Evolutionary conservation across 352 stramenopile species (phyloP), one percentile per base, ranked within the genome.

Genomic region (Elongisporangium anandrum): DNA sequence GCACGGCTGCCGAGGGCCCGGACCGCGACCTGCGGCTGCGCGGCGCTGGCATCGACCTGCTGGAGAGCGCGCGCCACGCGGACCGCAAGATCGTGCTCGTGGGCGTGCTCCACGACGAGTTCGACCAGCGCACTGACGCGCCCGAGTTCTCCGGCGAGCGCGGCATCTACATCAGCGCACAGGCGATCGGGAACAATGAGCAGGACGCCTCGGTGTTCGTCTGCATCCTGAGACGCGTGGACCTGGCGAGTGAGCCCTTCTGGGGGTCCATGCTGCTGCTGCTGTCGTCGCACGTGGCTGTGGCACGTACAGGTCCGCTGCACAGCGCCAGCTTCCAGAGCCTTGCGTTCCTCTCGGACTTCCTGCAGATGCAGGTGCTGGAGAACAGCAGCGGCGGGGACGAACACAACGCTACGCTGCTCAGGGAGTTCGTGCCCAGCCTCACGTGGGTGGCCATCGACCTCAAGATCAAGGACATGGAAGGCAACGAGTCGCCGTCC

Each of bases 391-490:
- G 22, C 21, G 68, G 63, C 20, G 60, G 38, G 1, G 54, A 24
- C 15, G 66, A 83, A 9, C 56, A 59, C 52, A 87, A 90, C 54
- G 29, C 67, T 9, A 29, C 39, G 58, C 56, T 90, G 59, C 62
- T 89, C 45, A 71, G 73, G 57, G 75, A 75, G n/a, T 55, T 92
- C 23, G 59, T 75, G 52, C 81, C 81, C 19, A 65, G 56, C 39
- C 70, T 89, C 49, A 90, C 81, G 50, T 92, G 81, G 81, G 77
- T 70, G 10, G 81, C 81, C 1, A 56, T 92, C 53, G 81, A 90
- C 59, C 75, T 92, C 56, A 90, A 92, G 66, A 73, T 87, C 56
- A 90, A 92, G 64, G 79, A 92, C 58, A 87, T 92, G 79, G 66
- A 81, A 54, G 81, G 81, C 52, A 73, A 69, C 51, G 77, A 92